A percentile compares a stretch with the other conserved stretches of the same genome.
These are phyloP conservation scores for Ophiosphaerella narmari DNA, from an alignment of 2,329 filamentous ascomycete species.

Conservation along the genomic window DNA sequence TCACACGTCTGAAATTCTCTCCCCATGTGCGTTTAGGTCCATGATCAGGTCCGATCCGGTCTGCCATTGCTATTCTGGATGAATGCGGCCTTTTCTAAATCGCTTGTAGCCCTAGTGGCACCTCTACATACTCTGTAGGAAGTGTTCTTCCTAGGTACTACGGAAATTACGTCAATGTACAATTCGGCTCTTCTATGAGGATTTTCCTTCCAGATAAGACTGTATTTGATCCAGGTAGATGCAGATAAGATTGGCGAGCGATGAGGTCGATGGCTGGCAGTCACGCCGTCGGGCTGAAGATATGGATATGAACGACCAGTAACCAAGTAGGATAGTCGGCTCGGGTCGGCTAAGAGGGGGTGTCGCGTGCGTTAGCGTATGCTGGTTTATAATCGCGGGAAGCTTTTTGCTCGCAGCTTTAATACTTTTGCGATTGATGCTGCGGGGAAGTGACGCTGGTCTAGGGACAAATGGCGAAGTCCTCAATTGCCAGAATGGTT, in stretches of 20 bases:
- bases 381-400: slow-evolving; percentile 7
- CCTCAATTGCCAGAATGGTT: background rate
- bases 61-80: slow-evolving; percentile 27
- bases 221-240: slow-evolving; percentile 5
- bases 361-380: slow-evolving; percentile 10
- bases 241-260: slow-evolving; percentile 19
- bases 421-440: slow-evolving; percentile 7
- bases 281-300: slow-evolving; percentile 9
- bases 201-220: slow-evolving; percentile 22
- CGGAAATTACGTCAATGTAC: background rate
- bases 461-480: slow-evolving; percentile 5
- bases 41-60: slow-evolving; percentile 52
- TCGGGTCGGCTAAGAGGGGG: slow-evolving; percentile 3
- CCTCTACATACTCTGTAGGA: background rate
- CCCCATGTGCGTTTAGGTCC: slow-evolving; percentile 48
- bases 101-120: background rate
- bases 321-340: slow-evolving; percentile 1
- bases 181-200: background rate
- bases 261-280: slow-evolving; percentile 25
- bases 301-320: slow-evolving; percentile 15
- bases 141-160: background rate
- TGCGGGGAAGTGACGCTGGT: slow-evolving; percentile 27
- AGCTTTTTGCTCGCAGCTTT: slow-evolving; percentile 19
- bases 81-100: slow-evolving; percentile 7
- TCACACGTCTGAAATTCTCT: slow-evolving; percentile 47